Percentiles rank a stretch among this genome's conserved stretches.
Conservation (phyloP, 2,329 filamentous ascomycete species). For the Colletotrichum falcatum region DNA sequence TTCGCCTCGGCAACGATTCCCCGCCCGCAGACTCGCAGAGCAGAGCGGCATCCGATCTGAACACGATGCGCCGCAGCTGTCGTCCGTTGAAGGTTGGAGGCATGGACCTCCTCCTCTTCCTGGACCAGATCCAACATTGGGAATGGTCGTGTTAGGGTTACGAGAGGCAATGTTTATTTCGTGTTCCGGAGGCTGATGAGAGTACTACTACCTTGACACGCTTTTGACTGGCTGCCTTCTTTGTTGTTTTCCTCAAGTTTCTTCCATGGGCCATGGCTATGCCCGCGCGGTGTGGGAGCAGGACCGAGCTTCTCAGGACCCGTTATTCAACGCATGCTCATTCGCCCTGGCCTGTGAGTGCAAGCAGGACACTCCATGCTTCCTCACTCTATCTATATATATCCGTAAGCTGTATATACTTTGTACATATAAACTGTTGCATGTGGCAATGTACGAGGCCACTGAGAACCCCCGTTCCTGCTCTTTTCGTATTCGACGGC, state of each 20-base stretch:
- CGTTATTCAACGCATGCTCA: not conserved
- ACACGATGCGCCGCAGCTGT: constrained; percentile 15
- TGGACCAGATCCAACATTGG: not conserved
- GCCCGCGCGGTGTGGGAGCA: not conserved
- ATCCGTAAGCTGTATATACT: not conserved
- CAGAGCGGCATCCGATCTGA: constrained; percentile 23
- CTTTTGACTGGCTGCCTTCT: constrained; percentile 14
- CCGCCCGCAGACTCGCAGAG: not conserved
- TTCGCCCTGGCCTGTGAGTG: not conserved
- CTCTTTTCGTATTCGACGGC: constrained; percentile 6
- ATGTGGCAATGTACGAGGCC: too few relatives aligned
- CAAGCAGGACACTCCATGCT: not conserved
- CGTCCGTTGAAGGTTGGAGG: constrained; percentile 28
- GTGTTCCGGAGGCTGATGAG: too few relatives aligned
- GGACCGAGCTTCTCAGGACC: constrained; percentile 4
- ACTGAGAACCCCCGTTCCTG: not conserved
- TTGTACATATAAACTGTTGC: not conserved
- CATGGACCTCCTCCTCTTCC: constrained; percentile 4
- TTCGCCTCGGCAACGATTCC: not conserved
- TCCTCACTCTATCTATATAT: not conserved
- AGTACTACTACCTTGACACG: not conserved
- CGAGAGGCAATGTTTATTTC: constrained; percentile 10
- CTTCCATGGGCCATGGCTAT: not conserved
- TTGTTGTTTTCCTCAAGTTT: constrained; percentile 6
- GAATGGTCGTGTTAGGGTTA: not conserved